Base-by-base conservation (phyloP, 1,284 basidiomycete genomes). In the Heterobasidion annosum region DNA sequence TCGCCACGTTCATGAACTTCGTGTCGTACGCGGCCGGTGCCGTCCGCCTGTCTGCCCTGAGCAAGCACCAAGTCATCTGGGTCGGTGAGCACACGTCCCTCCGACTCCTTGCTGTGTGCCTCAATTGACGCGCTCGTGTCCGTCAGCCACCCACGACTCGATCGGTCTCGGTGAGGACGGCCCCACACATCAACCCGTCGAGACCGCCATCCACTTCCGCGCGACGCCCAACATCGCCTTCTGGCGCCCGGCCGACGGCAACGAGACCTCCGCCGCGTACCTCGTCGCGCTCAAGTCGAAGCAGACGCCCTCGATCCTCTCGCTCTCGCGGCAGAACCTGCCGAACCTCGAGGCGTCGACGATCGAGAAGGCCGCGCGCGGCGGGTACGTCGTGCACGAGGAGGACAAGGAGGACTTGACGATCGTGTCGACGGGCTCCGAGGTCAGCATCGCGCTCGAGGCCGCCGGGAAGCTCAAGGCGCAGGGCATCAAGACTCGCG, bases 151-250 rank as follows among this genome's bases (percentile, higher is more conserved):
- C 51, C 91, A 93, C 72, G 91, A 93, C 68, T 91, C 88, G 50
- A 93, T 93, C 62, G 91, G 91, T 72, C 86, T 93, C 52, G 91
- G 92, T 61, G 94, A 98, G 73, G 94, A 98, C 64, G 95, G 95
- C 48, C 94, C 95, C 53, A 98, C 95, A 51, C 94, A 98, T 71
- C 94, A 97, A 71, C 94, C 93, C 57, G 78, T 96, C 57, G 94
- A 97, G 76, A 92, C 90, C 43, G 90, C 82, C 58, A 85, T 83
- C 54, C 89, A 89, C 70, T 79, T 97, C 68, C 90, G 94, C 63
- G 88, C 94, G 25, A 83, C 84, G 57, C 95, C 94, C 63, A 97
- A 97, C 78, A 71, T 93, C 55, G 87, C 86, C 57, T 90, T 93
- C 77, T 93, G 91, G 91, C 84, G 91, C 57, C 91, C 92, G 7